Conservation (phyloP, 352 stramenopile genomes). For the Globisporangium irregulare region DNA sequence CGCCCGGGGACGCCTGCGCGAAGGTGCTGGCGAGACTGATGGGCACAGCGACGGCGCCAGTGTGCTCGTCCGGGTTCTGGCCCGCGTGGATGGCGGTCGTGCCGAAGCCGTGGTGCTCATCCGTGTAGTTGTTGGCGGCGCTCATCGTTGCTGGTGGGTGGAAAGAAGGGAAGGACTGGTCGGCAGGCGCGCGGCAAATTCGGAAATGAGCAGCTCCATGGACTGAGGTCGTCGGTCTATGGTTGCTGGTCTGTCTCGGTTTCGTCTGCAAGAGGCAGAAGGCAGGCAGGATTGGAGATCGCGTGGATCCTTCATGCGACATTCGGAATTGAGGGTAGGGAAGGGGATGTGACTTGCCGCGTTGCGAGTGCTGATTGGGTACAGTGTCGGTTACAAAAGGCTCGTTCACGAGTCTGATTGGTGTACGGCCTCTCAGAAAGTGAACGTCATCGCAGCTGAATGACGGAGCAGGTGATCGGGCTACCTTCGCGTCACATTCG, state of each 20-base stretch:
- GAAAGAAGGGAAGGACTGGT: constrained; percentile 6
- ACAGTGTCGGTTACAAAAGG: neutral
- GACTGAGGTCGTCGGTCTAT: too few species aligned
- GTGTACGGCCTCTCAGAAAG: neutral
- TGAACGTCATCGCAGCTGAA: constrained; percentile 5
- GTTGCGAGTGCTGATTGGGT: constrained; percentile 5
- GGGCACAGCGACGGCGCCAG: constrained; percentile 80
- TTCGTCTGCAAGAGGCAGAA: constrained; percentile 1
- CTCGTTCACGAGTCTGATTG: neutral
- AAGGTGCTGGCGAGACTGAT: constrained; percentile 94
- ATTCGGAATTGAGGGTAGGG: neutral
- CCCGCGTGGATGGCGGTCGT: constrained; percentile 83
- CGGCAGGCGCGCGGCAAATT: constrained; percentile 6
- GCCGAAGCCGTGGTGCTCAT: constrained; percentile 82
- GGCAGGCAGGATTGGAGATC: neutral
- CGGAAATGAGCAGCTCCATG: constrained; percentile 13
- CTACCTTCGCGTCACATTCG: constrained; percentile 11
- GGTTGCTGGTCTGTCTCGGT: neutral
- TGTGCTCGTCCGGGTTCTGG: constrained; percentile 74
- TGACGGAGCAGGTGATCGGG: neutral
- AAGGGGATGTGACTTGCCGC: neutral
- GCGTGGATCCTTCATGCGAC: neutral
- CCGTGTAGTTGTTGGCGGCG: constrained; percentile 51
- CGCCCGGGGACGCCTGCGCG: constrained; percentile 65
- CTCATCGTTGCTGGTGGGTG: constrained; percentile 29